Evolutionary conservation across 176 grass and related monocot genomes (phyloP), one percentile per base, ranked within the genome.

Genomic region (Saccharum spontaneum): DNA sequence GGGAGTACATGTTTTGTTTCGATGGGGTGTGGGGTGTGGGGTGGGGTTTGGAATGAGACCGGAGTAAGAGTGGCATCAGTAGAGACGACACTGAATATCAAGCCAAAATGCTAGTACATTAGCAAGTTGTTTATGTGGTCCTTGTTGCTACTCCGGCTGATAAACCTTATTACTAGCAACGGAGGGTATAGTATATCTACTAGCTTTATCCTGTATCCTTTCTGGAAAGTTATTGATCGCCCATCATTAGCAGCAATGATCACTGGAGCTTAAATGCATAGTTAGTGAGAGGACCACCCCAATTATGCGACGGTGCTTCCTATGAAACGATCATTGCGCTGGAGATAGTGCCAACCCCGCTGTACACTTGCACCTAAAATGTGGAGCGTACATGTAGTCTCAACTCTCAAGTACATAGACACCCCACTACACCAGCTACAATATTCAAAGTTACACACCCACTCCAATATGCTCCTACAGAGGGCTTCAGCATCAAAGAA

Each of bases 161-260:
- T 69, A 69, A 81, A 12, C 45, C 23, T 78, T 22, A 39, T 0
- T 36, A 36, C 3, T 34, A 34, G 24, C n/a, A 22, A 52, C 7
- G 8, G 38, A 26, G n/a, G n/a, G 26, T 0, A 3, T 34, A 33
- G 7, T 16, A 40, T 38, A 62, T 62, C n/a, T 62, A 24, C 9
- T 67, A 79, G 40, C 48, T 84, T 69, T 82, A 45, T 83, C 61
- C 38, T 2, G 38, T 40, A 38, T 74, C 67, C 84, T 69, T 61
- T 75, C 84, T 83, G 84, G 80, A 90, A 90, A 83, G 89, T 34
- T 67, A 49, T 13, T 39, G 70, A 52, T 8, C 48, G 3, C 44
- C 10, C 48, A 87, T 90, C 79, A 79, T 79, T 83, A 86, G 79
- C 57, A 83, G 57, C 44, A 82, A 90, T 90, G 65, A 78, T 82